Evolutionary conservation across 306 rosid species (phyloP).

Genomic region (Vigna trinervia): DNA sequence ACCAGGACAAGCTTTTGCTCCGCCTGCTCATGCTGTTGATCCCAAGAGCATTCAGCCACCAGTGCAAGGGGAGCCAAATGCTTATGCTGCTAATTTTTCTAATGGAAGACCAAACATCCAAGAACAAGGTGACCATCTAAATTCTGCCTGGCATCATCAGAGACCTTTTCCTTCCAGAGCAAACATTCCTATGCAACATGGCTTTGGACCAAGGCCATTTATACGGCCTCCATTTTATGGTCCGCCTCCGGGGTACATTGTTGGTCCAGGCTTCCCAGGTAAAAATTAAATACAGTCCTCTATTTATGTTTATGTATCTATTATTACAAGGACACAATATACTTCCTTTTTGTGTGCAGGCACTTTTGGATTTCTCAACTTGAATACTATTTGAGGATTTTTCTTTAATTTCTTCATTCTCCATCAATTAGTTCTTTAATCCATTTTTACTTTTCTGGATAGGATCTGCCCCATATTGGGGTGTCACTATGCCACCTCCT

Average conservation of each 20-base stretch:
- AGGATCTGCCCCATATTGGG: slow-evolving; percentile 81
- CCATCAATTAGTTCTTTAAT: slow-evolving; percentile 24
- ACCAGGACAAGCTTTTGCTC: slow-evolving; percentile 62
- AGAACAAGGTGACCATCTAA: slow-evolving; percentile 69
- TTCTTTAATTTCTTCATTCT: slow-evolving; percentile 12
- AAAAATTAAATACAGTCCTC: slow-evolving; percentile 42
- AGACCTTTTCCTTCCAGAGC: slow-evolving; percentile 66
- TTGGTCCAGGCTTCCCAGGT: slow-evolving; percentile 85
- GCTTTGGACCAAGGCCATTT: slow-evolving; percentile 79
- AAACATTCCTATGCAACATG: slow-evolving; percentile 70
- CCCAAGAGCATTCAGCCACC: slow-evolving; percentile 61
- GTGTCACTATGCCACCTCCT: slow-evolving; percentile 69
- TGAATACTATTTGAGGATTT: slow-evolving; percentile 18
- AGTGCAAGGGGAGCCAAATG: slow-evolving; percentile 66
- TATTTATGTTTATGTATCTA: background rate
- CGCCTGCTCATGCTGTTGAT: slow-evolving; percentile 59
- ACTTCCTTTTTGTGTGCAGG: background rate
- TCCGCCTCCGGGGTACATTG: slow-evolving; percentile 79
- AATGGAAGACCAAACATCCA: slow-evolving; percentile 72
- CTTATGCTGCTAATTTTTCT: slow-evolving; percentile 57
- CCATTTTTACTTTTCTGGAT: slow-evolving; percentile 39
- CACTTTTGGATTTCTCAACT: slow-evolving; percentile 5
- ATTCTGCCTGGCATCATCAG: slow-evolving; percentile 83
- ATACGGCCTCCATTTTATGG: slow-evolving; percentile 68
- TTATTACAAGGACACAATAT: background rate